These are phyloP conservation scores for Raddia distichophylla DNA, from an alignment of 176 grass and related monocot genomes.

Conservation along the genomic window DNA sequence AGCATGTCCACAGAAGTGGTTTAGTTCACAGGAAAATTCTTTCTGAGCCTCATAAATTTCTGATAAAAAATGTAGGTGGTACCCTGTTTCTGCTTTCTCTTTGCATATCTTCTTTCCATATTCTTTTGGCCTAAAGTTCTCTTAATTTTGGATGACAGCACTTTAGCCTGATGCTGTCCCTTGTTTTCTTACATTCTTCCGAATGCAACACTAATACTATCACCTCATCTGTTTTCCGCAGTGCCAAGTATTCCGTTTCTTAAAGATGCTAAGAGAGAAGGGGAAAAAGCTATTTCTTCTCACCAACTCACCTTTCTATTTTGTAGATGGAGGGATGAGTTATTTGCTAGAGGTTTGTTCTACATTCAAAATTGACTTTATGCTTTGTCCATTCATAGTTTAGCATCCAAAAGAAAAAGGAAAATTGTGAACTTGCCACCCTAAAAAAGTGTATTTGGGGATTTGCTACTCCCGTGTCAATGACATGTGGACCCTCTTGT, in stretches of 20 bases:
- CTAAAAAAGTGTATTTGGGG: too few species aligned
- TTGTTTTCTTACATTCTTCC: conserved; percentile 22
- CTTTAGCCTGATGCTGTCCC: conserved; percentile 34
- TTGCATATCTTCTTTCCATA: not conserved
- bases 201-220: conserved; percentile 23
- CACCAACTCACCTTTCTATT: conserved; percentile 97
- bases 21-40: conserved; percentile 86
- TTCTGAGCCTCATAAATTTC: conserved; percentile 83
- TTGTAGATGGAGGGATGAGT: conserved; percentile 96
- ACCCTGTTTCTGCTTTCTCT: conserved; percentile 1
- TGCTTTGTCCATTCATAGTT: conserved; percentile 21
- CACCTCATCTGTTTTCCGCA: conserved; percentile 46
- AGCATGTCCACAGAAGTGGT: conserved; percentile 92
- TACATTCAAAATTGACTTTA: conserved; percentile 23
- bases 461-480: too few species aligned
- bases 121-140: not conserved
- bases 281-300: conserved; percentile 96
- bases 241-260: conserved; percentile 67
- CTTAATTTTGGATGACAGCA: not conserved
- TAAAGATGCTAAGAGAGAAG: conserved; percentile 81
- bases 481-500: too few species aligned
- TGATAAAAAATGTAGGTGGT: conserved; percentile 82
- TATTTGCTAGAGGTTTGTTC: conserved; percentile 91
- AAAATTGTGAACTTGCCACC: too few species aligned
- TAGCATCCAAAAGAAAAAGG: not conserved